Conservation (phyloP, 106 monocot species). For the Phalaenopsis equestris region DNA sequence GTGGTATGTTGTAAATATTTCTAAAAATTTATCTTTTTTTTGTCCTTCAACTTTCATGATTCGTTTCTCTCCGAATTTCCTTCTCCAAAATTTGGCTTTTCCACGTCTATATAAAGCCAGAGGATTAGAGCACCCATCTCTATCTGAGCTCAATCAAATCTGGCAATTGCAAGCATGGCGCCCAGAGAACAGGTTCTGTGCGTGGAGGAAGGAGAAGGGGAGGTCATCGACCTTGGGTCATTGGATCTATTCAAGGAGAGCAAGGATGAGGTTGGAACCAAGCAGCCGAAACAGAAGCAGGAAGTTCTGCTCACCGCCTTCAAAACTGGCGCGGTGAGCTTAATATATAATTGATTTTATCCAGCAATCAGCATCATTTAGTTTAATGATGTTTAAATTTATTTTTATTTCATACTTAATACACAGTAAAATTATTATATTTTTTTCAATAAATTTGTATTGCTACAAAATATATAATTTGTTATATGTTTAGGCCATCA, state of each 20-base stretch:
- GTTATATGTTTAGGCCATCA: background rate
- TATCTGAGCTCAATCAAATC: background rate
- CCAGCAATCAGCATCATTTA: too few relatives aligned
- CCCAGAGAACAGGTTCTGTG: background rate
- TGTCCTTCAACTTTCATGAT: background rate
- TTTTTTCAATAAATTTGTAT: too few relatives aligned
- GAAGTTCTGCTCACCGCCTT: conserved; percentile 21
- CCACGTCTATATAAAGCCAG: background rate
- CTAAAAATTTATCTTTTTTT: too few relatives aligned
- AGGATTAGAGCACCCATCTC: background rate
- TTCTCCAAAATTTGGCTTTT: background rate
- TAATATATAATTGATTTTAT: too few relatives aligned
- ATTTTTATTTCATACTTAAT: background rate
- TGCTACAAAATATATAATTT: background rate
- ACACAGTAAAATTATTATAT: background rate
- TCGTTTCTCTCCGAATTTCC: background rate
- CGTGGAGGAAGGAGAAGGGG: conserved; percentile 12
- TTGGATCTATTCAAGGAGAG: conserved; percentile 39
- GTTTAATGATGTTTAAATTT: too few relatives aligned
- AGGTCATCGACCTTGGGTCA: conserved; percentile 49
- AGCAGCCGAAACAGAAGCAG: conserved; percentile 14
- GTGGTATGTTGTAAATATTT: too few relatives aligned
- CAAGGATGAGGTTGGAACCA: conserved; percentile 14
- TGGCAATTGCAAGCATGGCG: conserved; percentile 34
- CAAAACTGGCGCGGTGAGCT: background rate